Conservation (phyloP, 305 asterid genomes). For the Solanum hybrid region DNA sequence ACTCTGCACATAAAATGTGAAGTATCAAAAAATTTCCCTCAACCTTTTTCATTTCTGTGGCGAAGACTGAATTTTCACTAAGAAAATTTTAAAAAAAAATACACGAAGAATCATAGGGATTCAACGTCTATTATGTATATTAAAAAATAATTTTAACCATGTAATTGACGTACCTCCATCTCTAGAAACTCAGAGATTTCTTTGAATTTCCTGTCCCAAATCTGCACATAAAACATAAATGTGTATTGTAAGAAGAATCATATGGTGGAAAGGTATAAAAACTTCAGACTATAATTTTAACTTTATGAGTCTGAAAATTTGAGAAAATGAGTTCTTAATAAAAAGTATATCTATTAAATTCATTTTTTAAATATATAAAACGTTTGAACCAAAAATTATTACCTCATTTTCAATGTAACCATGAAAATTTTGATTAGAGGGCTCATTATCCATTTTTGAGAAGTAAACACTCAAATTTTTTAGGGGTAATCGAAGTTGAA, state of each 20-base stretch:
- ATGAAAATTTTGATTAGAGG: background rate
- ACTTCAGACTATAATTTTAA: background rate
- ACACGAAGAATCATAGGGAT: background rate
- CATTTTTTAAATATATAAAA: no score
- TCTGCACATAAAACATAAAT: background rate
- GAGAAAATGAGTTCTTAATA: background rate
- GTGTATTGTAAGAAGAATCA: background rate
- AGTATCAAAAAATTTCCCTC: no score
- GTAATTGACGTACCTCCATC: background rate
- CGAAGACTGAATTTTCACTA: background rate
- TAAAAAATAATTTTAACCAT: no score
- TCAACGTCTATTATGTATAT: no score
- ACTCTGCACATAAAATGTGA: no score
- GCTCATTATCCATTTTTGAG: background rate
- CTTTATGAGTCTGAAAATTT: background rate
- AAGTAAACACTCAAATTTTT: background rate
- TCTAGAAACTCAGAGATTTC: background rate
- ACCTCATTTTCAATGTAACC: background rate
- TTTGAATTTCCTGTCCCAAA: background rate
- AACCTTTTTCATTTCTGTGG: background rate
- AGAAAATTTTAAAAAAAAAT: no score
- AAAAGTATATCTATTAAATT: no score
- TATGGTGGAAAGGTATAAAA: background rate
- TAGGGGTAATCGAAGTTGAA: background rate
- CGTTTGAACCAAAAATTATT: background rate